These are phyloP conservation scores for Backusella morwellensis DNA, from an alignment of 192 early-diverging fungal genomes.

Conservation along the genomic window DNA sequence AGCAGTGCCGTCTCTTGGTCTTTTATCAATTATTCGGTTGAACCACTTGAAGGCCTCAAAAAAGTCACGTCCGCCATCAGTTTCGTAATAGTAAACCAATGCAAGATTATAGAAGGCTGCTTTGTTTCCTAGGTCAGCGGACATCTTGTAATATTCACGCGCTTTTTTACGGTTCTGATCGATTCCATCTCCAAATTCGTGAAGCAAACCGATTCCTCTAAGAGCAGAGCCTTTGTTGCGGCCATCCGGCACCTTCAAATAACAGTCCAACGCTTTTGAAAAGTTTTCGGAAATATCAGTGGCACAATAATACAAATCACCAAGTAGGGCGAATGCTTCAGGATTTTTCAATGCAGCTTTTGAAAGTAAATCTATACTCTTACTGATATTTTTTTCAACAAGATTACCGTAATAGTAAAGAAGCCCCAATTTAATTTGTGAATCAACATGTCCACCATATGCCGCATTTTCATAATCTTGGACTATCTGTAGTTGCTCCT, in stretches of 20 bases:
- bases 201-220: neutral
- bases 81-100: neutral
- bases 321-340: neutral
- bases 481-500: neutral
- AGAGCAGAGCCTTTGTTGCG: neutral
- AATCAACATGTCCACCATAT: neutral
- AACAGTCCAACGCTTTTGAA: neutral
- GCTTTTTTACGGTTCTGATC: neutral
- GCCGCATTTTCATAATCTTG: neutral
- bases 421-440: neutral
- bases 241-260: neutral
- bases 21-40: neutral
- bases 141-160: neutral
- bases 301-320: neutral
- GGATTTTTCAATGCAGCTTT: neutral
- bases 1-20: neutral
- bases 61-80: neutral
- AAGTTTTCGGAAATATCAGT: neutral
- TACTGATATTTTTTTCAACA: neutral
- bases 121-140: neutral
- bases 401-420: neutral
- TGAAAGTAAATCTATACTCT: neutral
- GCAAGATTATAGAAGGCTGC: neutral
- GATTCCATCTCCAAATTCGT: neutral
- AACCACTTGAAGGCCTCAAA: neutral